Percentiles rank a stretch among this genome's conserved stretches.
Conservation (phyloP, 2,329 filamentous ascomycete species). For the Aspergillus sp. region DNA sequence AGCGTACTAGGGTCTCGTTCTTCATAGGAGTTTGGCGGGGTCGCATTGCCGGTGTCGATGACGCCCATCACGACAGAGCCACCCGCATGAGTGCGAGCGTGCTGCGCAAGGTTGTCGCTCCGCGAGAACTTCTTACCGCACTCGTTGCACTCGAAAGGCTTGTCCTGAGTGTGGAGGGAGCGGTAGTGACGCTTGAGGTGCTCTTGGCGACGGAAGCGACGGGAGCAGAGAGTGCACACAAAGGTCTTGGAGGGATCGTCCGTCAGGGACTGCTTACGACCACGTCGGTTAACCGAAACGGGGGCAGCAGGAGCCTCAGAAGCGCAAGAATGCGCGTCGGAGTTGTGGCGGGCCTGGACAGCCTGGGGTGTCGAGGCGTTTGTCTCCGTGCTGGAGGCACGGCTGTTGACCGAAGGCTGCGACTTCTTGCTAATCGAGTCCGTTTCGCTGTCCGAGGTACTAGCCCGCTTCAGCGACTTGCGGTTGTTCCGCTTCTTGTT, state of each 20-base stretch:
- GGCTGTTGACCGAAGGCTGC: conserved; percentile 33
- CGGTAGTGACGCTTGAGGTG: conserved; percentile 98
- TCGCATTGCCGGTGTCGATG: conserved; percentile 67
- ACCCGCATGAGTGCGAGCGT: conserved; percentile 88
- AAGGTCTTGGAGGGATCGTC: conserved; percentile 99
- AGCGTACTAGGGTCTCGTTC: conserved; percentile 66
- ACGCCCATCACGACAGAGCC: conserved; percentile 91
- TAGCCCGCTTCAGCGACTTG: conserved; percentile 39
- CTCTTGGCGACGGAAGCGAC: conserved; percentile 96
- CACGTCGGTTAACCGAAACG: conserved; percentile 77
- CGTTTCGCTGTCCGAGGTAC: conserved; percentile 31
- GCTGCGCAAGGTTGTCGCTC: conserved; percentile 95
- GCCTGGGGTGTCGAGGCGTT: conserved; percentile 44
- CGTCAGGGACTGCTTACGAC: conserved; percentile 96
- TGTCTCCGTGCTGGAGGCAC: conserved; percentile 37
- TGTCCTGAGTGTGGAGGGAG: conserved; percentile 96
- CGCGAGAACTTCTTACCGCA: conserved; percentile 99
- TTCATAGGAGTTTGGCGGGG: conserved; percentile 44
- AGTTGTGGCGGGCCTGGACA: conserved; percentile 47
- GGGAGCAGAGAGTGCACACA: conserved; percentile 92
- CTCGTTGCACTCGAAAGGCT: conserved; percentile 96
- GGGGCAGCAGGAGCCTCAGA: conserved; percentile 39
- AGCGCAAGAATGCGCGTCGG: conserved; percentile 52
- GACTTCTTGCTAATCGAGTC: conserved; percentile 32
- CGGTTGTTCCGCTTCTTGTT: conserved; percentile 51